A percentile compares a stretch with the other conserved stretches of the same genome.
These are phyloP conservation scores for Hemisphaericaspora subhashii DNA, from an alignment of 1,139 yeast genomes.

Conservation along the genomic window DNA sequence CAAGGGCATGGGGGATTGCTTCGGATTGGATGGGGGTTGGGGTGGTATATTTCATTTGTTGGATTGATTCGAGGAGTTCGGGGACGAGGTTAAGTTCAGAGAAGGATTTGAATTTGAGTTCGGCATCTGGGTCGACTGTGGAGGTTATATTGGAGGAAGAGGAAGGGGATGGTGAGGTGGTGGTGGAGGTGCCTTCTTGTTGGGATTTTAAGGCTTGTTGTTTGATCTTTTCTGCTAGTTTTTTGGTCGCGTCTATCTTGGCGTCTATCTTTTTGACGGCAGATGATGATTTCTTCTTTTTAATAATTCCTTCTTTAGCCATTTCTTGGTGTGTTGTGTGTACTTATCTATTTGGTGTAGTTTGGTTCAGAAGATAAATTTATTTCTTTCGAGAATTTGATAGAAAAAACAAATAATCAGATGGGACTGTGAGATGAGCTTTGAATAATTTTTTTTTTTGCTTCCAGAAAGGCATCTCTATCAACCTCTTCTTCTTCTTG, in stretches of 20 bases:
- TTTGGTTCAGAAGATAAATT: too few relatives aligned
- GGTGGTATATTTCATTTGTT: slow-evolving; percentile 58
- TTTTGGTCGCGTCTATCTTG: slow-evolving; percentile 29
- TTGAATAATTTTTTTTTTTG: neutral
- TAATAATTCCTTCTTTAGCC: slow-evolving; percentile 16
- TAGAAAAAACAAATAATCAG: too few relatives aligned
- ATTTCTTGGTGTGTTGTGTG: slow-evolving; percentile 7
- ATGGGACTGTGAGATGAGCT: neutral
- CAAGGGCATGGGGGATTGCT: slow-evolving; percentile 87
- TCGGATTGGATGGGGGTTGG: slow-evolving; percentile 93
- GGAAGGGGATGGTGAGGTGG: slow-evolving; percentile 5
- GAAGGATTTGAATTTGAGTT: slow-evolving; percentile 41
- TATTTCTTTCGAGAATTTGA: too few relatives aligned
- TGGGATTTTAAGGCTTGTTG: slow-evolving; percentile 47
- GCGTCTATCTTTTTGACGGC: slow-evolving; percentile 11
- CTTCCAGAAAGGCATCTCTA: neutral
- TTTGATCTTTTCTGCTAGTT: slow-evolving; percentile 52
- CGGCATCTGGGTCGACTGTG: slow-evolving; percentile 23
- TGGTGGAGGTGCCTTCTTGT: slow-evolving; percentile 10
- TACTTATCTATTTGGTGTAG: neutral
- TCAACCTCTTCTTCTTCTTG: neutral
- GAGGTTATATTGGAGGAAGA: slow-evolving; percentile 6
- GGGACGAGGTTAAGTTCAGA: slow-evolving; percentile 68
- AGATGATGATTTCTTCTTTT: slow-evolving; percentile 15
- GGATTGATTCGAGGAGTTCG: slow-evolving; percentile 79